Base-by-base conservation (phyloP, 768 basidiomycete genomes). In the Russula ochroleuca region DNA sequence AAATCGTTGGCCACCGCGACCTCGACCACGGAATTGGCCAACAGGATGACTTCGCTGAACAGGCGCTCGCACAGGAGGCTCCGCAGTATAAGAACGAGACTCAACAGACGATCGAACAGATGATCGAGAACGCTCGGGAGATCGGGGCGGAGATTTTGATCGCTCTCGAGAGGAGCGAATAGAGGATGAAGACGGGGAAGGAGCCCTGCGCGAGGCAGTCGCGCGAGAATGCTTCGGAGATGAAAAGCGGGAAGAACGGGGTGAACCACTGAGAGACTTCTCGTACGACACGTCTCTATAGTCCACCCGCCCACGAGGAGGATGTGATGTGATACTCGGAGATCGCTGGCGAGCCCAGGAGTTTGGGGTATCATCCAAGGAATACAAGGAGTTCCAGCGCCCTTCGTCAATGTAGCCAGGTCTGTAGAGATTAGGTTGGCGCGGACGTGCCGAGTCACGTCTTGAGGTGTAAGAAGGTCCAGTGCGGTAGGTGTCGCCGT, bases 51-150 rank as follows among this genome's bases (percentile, higher is more conserved):
- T 65, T 35, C 54, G 64, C n/a, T 61, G 64, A n/a, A 65, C 11
- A 9, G 31, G 59, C 28, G 49, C 54, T 47, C 40, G 58, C 28
- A 57, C 54, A 43, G 64, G 57, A 43, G 67, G 57, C 13, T 60
- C 60, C 19, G 57, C 47, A 38, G 56, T 52, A 35, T 56, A 70
- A 2, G 62, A 76, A 31, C 79, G 77, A 58, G 85, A 85, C n/a
- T 80, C 81, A 67, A 81, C 80, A 49, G 83, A 83, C 15, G 84
- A 85, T 53, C 80, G 80, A 65, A 84, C 85, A 41, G 75, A 73
- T 45, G 81, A 81, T 68, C 81, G 77, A 51, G 64, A 65, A 57
- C 31, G 64, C 45, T 61, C 64, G 23, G 33, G 64, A 57, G 64
- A 65, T 3, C 53, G 59, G 13, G 59, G 63, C 40, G 54, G 59